Base-by-base conservation (phyloP, 768 basidiomycete genomes). In the Russula olivacea region DNA sequence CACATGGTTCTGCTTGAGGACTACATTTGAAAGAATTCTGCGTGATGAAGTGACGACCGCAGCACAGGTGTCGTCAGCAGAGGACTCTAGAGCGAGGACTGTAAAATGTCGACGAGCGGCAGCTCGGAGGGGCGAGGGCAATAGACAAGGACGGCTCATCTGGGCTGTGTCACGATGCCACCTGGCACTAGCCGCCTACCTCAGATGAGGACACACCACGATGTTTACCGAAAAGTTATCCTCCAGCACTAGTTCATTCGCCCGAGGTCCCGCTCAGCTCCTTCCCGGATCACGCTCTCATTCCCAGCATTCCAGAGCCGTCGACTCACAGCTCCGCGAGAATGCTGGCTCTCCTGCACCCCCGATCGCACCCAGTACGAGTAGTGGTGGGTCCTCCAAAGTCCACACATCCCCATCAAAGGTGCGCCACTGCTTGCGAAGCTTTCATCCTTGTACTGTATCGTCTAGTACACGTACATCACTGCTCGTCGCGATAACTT, bases 61-160 rank as follows among this genome's bases (percentile, higher is more conserved):
- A 17, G 87, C 92, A 69, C 93, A 96, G 1, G 93, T 91, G 71
- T 98, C 97, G 73, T 99, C 96, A 15, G 93, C 93, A 14, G 92
- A 94, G 1, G 88, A 87, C 74, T 97, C 94, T 41, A 96, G 69
- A 9, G 84, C 88, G 9, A 91, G 80, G 15, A 91, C 84, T 1
- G 83, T 88, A 69, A 90, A 85, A 2, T 8, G 47, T 50, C 47
- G 38, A 45, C 25, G 25, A 28, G 25, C 5, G 4, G 54, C 19
- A 1, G 19, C 5, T 28, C 41, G 28, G 9, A n/a, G 19, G 9
- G 4, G 17, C 0, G 38, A 41, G 2, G 40, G 15, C 15, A 14
- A 14, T 23, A 52, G 12, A 30, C 51, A n/a, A 47, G n/a, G 45
- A 34, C 11, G 4, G 2, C 3, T 52, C 51, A 52, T 25, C n/a